Base-by-base conservation (phyloP, 129 eudicot species). In the Ambrosia trifida region DNA sequence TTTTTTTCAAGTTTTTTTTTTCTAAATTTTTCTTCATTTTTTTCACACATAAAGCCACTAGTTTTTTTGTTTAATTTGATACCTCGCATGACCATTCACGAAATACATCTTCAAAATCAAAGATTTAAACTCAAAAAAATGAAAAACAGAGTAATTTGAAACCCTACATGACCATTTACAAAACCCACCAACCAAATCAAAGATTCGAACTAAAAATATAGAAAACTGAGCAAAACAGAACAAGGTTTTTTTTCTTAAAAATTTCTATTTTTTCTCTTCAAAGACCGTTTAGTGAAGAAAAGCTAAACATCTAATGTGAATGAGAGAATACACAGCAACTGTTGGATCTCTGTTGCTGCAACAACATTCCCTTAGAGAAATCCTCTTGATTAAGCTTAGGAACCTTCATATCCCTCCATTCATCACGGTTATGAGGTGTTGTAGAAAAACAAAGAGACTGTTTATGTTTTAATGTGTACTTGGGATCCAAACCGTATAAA, bases 251-350 rank as follows among this genome's bases (percentile, higher is more conserved):
- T 36, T 8, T 35, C 1, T 16, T 16, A 59, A 5, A 46, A 20
- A 6, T 2, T 11, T 32, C 10, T n/a, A n/a, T n/a, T n/a, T n/a
- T n/a, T n/a, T n/a, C n/a, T n/a, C n/a, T n/a, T n/a, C n/a, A n/a
- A n/a, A n/a, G n/a, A 20, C 33, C 69, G 74, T 75, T 83, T 7
- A 90, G 96, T 5, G 96, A 81, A 76, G 98, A 92, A 77, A 92
- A 92, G 79, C 98, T 83, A 35, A 92, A 91, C 98, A 92, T 92
- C 43, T 91, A 85, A 56, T 80, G 86, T 31, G 70, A 78, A 54
- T 81, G 87, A 75, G 81, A 78, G 38, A 17, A 50, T 10, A 58
- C 64, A 78, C 76, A 60, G 70, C 53, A 51, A 49, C 20, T 66
- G 53, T 71, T 74, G 57, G 91, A 88, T 82, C 96, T 85, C 79